These are phyloP conservation scores for Ophiostoma sp. DNA, from an alignment of 2,329 filamentous ascomycete genomes.

Conservation along the genomic window DNA sequence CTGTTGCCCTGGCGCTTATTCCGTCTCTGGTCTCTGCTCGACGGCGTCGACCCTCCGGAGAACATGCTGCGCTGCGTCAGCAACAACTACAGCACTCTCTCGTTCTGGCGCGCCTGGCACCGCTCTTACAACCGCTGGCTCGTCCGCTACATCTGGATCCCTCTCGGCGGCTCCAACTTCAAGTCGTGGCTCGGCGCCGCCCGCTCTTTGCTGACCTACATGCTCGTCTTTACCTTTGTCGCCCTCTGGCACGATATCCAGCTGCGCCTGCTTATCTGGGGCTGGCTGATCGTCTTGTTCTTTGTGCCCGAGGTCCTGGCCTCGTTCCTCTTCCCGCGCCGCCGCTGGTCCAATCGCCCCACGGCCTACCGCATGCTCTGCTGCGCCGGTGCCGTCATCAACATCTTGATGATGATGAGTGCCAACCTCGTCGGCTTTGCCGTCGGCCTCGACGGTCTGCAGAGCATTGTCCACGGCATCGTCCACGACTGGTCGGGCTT, in stretches of 20 bases:
- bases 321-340: slow-evolving; percentile 68
- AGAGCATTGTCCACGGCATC: slow-evolving; percentile 73
- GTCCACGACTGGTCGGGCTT: slow-evolving; percentile 70
- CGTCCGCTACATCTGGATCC: slow-evolving; percentile 89
- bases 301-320: slow-evolving; percentile 85
- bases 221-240: slow-evolving; percentile 92
- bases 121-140: slow-evolving; percentile 93
- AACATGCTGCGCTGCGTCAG: slow-evolving; percentile 98
- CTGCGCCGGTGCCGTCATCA: slow-evolving; percentile 75
- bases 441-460: slow-evolving; percentile 82
- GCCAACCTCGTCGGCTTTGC: slow-evolving; percentile 96
- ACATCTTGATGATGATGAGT: slow-evolving; percentile 91
- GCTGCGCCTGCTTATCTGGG: slow-evolving; percentile 87
- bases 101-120: slow-evolving; percentile 97
- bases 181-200: slow-evolving; percentile 48
- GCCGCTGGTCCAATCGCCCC: slow-evolving; percentile 68
- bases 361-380: slow-evolving; percentile 77
- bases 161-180: slow-evolving; percentile 71
- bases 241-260: slow-evolving; percentile 98
- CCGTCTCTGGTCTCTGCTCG: slow-evolving; percentile 89
- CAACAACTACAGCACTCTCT: slow-evolving; percentile 86
- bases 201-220: slow-evolving; percentile 70
- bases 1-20: slow-evolving; percentile 98
- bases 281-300: slow-evolving; percentile 93
- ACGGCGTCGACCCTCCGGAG: slow-evolving; percentile 92